These are phyloP conservation scores for Acacia concinna DNA, from an alignment of 331 rosid genomes.

Conservation along the genomic window DNA sequence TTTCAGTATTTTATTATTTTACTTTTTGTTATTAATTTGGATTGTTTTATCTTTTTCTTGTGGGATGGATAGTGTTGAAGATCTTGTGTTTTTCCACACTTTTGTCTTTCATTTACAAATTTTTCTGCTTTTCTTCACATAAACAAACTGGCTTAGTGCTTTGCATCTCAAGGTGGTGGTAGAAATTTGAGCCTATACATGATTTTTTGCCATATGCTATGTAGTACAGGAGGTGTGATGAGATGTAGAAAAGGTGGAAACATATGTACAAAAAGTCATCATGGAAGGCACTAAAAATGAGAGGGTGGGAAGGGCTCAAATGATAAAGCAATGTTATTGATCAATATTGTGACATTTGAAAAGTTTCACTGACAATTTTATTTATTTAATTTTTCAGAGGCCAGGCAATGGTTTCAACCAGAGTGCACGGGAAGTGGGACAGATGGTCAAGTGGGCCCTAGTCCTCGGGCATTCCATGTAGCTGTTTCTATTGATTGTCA, in stretches of 20 bases:
- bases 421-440: slow-evolving; percentile 89
- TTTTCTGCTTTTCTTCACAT: neutral
- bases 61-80: neutral
- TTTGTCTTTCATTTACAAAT: neutral
- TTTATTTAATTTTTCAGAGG: slow-evolving; percentile 50
- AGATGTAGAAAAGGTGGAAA: neutral
- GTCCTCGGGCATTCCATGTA: slow-evolving; percentile 88
- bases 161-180: neutral
- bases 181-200: neutral
- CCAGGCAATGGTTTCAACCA: slow-evolving; percentile 80
- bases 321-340: neutral
- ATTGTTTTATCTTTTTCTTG: neutral
- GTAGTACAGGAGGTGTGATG: neutral
- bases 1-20: neutral
- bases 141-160: neutral
- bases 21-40: neutral
- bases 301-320: neutral
- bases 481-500: slow-evolving; percentile 93
- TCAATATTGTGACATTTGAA: neutral
- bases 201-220: neutral
- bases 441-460: slow-evolving; percentile 82
- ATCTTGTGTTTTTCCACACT: neutral
- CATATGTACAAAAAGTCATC: neutral
- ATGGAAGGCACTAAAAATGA: neutral
- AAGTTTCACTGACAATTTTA: neutral